Percentiles rank a stretch among this genome's conserved stretches.
These are phyloP conservation scores for Vitis hybrid DNA, from an alignment of 177 flowering plant genomes.

Conservation along the genomic window DNA sequence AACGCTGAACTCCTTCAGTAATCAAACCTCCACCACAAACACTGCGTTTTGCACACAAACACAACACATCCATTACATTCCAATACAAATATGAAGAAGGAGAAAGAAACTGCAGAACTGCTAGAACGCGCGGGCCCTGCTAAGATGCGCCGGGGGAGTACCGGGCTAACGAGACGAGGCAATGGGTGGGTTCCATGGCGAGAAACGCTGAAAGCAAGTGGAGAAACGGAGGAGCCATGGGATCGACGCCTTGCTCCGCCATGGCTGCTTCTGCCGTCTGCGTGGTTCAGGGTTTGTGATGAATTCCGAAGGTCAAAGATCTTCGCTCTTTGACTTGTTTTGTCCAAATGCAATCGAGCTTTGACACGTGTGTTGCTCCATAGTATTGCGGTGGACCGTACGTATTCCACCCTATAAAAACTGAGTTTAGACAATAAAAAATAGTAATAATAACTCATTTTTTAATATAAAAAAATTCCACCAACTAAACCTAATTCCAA, in stretches of 20 bases:
- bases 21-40: slow-evolving; percentile 69
- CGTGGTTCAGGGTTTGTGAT: not conserved
- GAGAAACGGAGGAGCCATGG: slow-evolving; percentile 27
- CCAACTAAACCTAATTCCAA: no score
- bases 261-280: not conserved
- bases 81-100: not conserved
- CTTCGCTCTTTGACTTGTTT: not conserved
- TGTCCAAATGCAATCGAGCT: no score
- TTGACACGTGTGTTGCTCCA: no score
- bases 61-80: not conserved
- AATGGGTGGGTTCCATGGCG: slow-evolving; percentile 78
- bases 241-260: slow-evolving; percentile 17
- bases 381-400: no score
- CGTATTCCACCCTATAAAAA: no score
- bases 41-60: slow-evolving; percentile 26
- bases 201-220: slow-evolving; percentile 68
- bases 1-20: slow-evolving; percentile 61
- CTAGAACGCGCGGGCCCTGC: not conserved
- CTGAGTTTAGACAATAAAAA: no score
- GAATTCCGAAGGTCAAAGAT: not conserved
- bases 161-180: slow-evolving; percentile 64
- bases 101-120: not conserved
- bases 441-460: no score
- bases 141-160: slow-evolving; percentile 3
- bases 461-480: no score